Base-by-base conservation (phyloP, 179 eudicot genomes). In the Spergularia azorica region DNA sequence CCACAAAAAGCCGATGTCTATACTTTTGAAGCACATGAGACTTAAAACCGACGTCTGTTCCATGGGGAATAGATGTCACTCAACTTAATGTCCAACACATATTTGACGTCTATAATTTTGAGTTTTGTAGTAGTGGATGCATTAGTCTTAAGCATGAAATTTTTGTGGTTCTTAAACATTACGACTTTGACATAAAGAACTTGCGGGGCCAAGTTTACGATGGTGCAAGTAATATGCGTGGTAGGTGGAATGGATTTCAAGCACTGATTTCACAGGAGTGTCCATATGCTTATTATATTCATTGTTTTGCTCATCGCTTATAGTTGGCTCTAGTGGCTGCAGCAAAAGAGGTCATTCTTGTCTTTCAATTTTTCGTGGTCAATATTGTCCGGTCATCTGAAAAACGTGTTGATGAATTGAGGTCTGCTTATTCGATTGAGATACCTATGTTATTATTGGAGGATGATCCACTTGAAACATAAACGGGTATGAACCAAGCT, bases 171-270 rank as follows among this genome's bases (percentile, higher is more conserved):
- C 36, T 59, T 41, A 9, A 14, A 39, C 64, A 17, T 5, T 17
- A 72, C 41, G 5, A 14, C 8, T 57, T 59, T n/a, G 17, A 38
- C 11, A 6, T 72, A 11, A 20, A 43, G 17, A 72, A 72, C 9
- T 58, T 59, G 10, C 65, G 41, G 7, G 67, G 76, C 20, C 67
- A 72, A 60, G 76, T 67, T 0, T 72, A 72, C 62, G 76, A 73
- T 61, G 76, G 60, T 62, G 60, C 77, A n/a, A 61, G 38, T 21
- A 61, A 17, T 17, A 61, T 61, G 65, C 17, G 12, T 7, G 38
- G 36, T 16, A 6, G 18, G 8, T 17, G 65, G 9, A 61, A 61
- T 18, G 65, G 38, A 17, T 26, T 61, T 1, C 32, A 61, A 17
- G 59, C 58, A 9, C 51, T 50, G 20, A 43, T 69, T 18, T n/a